Base-by-base conservation (phyloP, 192 early-diverging fungal genomes). In the Dissophora globulifera region DNA sequence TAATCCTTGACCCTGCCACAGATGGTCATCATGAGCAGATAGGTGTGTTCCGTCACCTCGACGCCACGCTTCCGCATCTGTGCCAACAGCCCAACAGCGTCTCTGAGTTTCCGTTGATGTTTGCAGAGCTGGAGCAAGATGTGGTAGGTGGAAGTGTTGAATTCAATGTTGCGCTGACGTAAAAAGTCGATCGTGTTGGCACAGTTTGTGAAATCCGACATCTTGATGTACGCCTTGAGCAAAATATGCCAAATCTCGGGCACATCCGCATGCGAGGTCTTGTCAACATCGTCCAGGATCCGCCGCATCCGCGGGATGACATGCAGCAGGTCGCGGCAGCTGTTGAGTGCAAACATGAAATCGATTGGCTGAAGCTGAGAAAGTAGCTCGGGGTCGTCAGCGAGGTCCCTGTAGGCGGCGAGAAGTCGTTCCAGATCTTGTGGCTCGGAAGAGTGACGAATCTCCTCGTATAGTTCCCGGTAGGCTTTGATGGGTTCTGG, bases 321-420 rank as follows among this genome's bases (percentile, higher is more conserved):
- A 38, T 50, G 42, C 50, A 50, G 57, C 10, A 66, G 38, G 17
- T 67, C 58, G 15, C 72, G 25, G 23, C 48, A 59, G 35, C 43
- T 46, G 50, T 76, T 76, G 38, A 76, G 42, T 2, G 58, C 58
- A 16, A 42, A 17, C 72, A 76, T 76, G 50, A 76, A 76, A n/a
- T 76, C 72, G 33, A 49, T 49, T 1, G 72, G 72, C 32, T 76
- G 72, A 5, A 76, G 31, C 22, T 56, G 61, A 15, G 45, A 15
- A 19, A 76, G 40, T 5, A 61, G 19, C 4, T 35, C 33, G 0
- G 64, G 63, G 25, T 76, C 63, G 2, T 76, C 72, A 4, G 72
- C 72, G 10, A 76, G 19, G 6, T 56, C 32, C 27, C 63, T 65
- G 40, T 76, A 76, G 13, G 23, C 45, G 13, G 33, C 9, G 17